These are phyloP conservation scores for Wickerhamomyces mucosus DNA, from an alignment of 805 yeast genomes.

Conservation along the genomic window DNA sequence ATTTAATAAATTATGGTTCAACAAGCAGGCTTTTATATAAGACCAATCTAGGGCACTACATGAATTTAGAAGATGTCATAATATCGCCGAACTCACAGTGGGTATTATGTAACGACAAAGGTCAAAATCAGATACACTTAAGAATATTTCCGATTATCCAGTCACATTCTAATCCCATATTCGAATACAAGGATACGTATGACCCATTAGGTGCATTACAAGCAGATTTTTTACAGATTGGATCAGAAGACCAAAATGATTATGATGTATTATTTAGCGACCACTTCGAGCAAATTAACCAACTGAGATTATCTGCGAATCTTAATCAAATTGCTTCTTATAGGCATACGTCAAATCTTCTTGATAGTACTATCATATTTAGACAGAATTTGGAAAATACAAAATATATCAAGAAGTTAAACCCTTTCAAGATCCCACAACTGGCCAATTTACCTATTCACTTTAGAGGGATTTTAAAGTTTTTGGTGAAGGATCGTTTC, in stretches of 20 bases:
- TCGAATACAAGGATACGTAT: conserved; percentile 1
- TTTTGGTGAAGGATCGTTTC: conserved; percentile 1
- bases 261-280: conserved; percentile 9
- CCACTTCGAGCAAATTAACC: conserved; percentile 7
- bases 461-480: conserved; percentile 4
- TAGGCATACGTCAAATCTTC: background rate
- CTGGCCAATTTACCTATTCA: conserved; percentile 1
- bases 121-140: conserved; percentile 2
- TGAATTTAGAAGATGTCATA: background rate
- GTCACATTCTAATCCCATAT: conserved; percentile 6
- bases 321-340: conserved; percentile 1
- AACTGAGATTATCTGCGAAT: conserved; percentile 6
- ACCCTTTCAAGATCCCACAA: conserved; percentile 5
- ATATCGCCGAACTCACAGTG: conserved; percentile 8
- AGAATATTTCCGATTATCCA: conserved; percentile 7
- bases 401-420: conserved; percentile 3
- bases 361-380: conserved; percentile 3
- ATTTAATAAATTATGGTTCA: too few relatives aligned
- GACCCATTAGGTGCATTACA: conserved; percentile 9
- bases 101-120: conserved; percentile 6
- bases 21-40: conserved; percentile 3
- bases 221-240: conserved; percentile 4
- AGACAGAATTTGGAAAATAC: conserved; percentile 5
- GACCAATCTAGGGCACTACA: conserved; percentile 3
- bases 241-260: too few relatives aligned